Evolutionary conservation across 257 asterid species (phyloP).

Genomic region (Echium plantagineum): DNA sequence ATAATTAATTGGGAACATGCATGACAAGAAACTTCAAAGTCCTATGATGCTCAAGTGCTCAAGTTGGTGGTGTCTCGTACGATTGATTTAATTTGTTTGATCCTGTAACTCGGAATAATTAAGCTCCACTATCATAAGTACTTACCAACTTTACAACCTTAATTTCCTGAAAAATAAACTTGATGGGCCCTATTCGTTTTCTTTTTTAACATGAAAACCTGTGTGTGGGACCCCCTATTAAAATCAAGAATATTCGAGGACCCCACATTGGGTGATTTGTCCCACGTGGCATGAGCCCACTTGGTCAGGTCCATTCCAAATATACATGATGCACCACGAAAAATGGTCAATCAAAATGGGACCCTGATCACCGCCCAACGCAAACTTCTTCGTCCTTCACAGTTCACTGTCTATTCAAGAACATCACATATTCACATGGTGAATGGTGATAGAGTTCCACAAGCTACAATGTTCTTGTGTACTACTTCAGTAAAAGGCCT

Average conservation of each 20-base stretch:
- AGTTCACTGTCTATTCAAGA: background rate
- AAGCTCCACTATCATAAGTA: background rate
- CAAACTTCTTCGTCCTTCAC: background rate
- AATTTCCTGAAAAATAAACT: background rate
- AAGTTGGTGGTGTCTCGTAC: background rate
- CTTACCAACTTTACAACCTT: background rate
- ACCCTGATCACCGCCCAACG: background rate
- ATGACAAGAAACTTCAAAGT: background rate
- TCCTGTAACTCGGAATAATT: background rate
- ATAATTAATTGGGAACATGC: no score
- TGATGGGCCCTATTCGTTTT: background rate
- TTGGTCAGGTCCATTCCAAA: background rate
- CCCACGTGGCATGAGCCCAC: background rate
- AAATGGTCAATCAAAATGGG: background rate
- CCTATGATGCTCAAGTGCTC: background rate
- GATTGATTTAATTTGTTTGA: background rate
- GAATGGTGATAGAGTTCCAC: background rate
- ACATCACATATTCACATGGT: no score
- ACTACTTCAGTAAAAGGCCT: background rate
- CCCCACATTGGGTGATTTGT: background rate
- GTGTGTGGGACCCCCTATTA: no score
- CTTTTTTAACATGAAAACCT: background rate
- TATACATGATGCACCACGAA: background rate
- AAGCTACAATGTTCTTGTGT: background rate
- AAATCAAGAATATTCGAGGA: background rate